Evolutionary conservation across 2,329 filamentous ascomycete genomes (phyloP), one percentile per base, ranked within the genome.

Genomic region (Penicillium carneum): DNA sequence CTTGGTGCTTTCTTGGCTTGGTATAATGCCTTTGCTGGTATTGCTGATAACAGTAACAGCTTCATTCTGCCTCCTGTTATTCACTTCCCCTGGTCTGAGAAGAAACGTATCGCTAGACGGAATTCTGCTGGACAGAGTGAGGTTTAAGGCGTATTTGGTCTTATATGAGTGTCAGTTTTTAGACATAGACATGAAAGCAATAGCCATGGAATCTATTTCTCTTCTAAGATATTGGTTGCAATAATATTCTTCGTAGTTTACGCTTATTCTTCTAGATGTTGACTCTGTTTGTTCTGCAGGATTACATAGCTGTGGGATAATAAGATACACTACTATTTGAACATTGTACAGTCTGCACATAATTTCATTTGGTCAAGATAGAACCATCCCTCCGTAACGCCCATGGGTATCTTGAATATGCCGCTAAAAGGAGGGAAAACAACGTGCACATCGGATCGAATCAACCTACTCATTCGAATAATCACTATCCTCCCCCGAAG

Each of bases 11-110:
- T 85, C 69, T 66, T 80, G 12, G 83, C 83, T 16, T 85, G 83
- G 83, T 85, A 84, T 72, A 84, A 84, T 61, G 82, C 82, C 3
- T 74, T 84, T 10, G 83, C 83, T 46, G 83, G 83, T 81, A 81
- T 85, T 63, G 82, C 82, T n/a, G 83, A 85, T 70, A 78, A 77
- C 61, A 80, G 77, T 62, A 85, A 85, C 31, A 67, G 66, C 46
- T 71, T 72, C 60, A 67, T 70, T 38, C 42, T 65, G 31, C 51
- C 69, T 38, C 68, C 69, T 36, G 68, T 73, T n/a, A 46, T 63
- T 47, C 67, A 71, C 46, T 71, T 73, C 55, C 64, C 69, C 1
- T 71, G 71, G 70, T 68, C 63, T 39, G 64, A 69, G 50, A 69
- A 67, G 56, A 57, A 36, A 33, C 48, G 60, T 11, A 26, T 39